Percentiles rank a stretch among this genome's conserved stretches.
phyloP scores from a whole-genome alignment of 2,329 filamentous ascomycete genomes.

The Myriosclerotinia curreyana region DNA sequence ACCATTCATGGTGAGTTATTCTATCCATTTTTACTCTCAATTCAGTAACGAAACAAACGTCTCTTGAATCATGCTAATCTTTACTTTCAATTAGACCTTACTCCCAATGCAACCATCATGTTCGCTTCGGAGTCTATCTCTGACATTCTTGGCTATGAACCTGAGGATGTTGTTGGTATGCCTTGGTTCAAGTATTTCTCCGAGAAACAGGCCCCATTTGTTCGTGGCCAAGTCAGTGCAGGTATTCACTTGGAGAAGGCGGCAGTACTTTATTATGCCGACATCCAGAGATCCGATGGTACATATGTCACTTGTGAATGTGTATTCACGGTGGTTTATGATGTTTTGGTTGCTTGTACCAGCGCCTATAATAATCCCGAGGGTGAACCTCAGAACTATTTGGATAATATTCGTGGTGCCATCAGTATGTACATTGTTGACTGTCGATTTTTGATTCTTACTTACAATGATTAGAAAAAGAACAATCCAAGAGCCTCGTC shows the following conservation, averaged over 20 bases:
- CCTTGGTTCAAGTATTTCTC: constrained; percentile 87
- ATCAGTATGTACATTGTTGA: neutral
- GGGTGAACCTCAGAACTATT: neutral
- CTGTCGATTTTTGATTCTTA: neutral
- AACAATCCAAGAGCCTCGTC: constrained; percentile 7
- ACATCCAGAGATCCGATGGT: constrained; percentile 65
- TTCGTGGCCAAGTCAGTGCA: constrained; percentile 56
- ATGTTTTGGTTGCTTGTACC: constrained; percentile 81
- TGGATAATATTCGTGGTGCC: constrained; percentile 7
- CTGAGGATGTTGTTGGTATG: constrained; percentile 69
- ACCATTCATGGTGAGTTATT: constrained; percentile 74
- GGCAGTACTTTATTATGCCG: constrained; percentile 77
- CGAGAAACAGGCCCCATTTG: constrained; percentile 61
- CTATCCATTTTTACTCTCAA: constrained; percentile 16
- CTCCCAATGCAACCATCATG: constrained; percentile 71
- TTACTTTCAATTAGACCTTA: constrained; percentile 56
- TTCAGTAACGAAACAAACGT: neutral
- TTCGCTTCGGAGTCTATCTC: constrained; percentile 81
- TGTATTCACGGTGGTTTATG: constrained; percentile 84
- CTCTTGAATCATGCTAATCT: constrained; percentile 25
- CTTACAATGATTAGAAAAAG: neutral
- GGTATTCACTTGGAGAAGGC: constrained; percentile 79
- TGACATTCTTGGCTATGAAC: constrained; percentile 77
- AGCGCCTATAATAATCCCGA: constrained; percentile 65
- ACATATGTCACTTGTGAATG: constrained; percentile 80